phyloP scores from a whole-genome alignment of 371 early-diverging fungal species.

The Mortierella sp. region DNA sequence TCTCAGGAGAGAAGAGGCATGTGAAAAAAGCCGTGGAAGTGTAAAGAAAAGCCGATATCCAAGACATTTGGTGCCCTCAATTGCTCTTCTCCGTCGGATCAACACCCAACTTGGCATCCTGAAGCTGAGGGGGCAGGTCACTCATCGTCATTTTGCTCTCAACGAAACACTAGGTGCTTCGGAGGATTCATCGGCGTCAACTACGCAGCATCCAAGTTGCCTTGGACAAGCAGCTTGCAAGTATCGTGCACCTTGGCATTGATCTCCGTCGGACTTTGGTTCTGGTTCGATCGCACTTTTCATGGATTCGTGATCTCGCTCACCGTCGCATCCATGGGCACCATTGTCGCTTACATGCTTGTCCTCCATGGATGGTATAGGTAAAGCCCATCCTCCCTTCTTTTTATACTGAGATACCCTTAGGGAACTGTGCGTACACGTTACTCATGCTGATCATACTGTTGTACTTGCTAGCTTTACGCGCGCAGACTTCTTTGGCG shows the following conservation, averaged over 20 bases:
- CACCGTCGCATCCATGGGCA: constrained; percentile 61
- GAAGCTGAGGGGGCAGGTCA: too few species aligned
- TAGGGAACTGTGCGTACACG: too few species aligned
- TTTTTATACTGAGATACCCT: too few species aligned
- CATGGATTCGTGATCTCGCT: constrained; percentile 66
- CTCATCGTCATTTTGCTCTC: too few species aligned
- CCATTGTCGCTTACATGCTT: constrained; percentile 59
- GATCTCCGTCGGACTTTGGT: constrained; percentile 66
- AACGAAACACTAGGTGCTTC: constrained; percentile 62
- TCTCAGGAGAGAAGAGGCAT: too few species aligned
- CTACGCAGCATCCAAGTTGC: constrained; percentile 65
- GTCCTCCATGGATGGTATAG: constrained; percentile 64
- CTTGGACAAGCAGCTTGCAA: constrained; percentile 62
- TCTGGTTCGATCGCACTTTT: constrained; percentile 68
- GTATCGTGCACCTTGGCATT: constrained; percentile 63
- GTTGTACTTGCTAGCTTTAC: constrained; percentile 54
- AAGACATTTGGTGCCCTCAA: too few species aligned
- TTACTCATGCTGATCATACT: not conserved
- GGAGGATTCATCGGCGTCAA: constrained; percentile 69
- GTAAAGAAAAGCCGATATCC: too few species aligned
- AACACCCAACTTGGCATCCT: too few species aligned
- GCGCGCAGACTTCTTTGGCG: constrained; percentile 64
- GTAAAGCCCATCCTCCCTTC: too few species aligned
- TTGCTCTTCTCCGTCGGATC: too few species aligned
- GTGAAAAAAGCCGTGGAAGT: too few species aligned